Base-by-base conservation (phyloP, 2,329 filamentous ascomycete species). In the Lasiodiplodia sp. region DNA sequence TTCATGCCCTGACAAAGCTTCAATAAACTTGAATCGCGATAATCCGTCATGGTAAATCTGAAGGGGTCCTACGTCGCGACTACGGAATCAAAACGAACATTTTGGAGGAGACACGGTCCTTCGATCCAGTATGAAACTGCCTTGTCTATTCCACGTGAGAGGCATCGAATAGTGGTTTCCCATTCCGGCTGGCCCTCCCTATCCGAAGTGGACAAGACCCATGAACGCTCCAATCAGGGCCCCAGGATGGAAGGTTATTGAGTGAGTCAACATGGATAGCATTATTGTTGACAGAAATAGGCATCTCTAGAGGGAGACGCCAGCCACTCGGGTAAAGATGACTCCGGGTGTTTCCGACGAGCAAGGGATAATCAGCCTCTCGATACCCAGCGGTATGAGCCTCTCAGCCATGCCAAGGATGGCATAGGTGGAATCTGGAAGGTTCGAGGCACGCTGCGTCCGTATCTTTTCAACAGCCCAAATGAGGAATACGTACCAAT, bases 211-310 rank as follows among this genome's bases (percentile, higher is more conserved):
- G 37, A n/a, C 31, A 34, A 34, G 47, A 51, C 2, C 60, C 60
- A 16, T 28, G 44, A 4, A 31, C 31, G 12, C 62, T 66, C 49
- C 49, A 66, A 31, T 66, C 62, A 6, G 62, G 62, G 31, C 55
- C 62, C 62, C 62, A 66, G 62, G 49, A 53, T 2, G 49, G 62
- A 16, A 66, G 49, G 2, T 47, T 21, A 34, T 10, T 3, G 14
- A 53, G 21, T 1, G 5, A 44, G 51, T 44, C 18, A 23, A 25
- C 10, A 51, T 18, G 10, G 58, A 31, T 2, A 63, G 12, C 6
- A 51, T 31, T 28, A 28, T 28, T 21, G 25, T 28, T 21, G 25
- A 14, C 18, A 63, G 16, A 8, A 18, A 31, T 16, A 34, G 49
- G 3, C 55, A 25, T 11, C 34, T n/a, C 4, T 44, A 18, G 5